A percentile compares a stretch with the other conserved stretches of the same genome.
Conservation (phyloP, 2,329 filamentous ascomycete genomes). For the Bipolaris bicolor region DNA sequence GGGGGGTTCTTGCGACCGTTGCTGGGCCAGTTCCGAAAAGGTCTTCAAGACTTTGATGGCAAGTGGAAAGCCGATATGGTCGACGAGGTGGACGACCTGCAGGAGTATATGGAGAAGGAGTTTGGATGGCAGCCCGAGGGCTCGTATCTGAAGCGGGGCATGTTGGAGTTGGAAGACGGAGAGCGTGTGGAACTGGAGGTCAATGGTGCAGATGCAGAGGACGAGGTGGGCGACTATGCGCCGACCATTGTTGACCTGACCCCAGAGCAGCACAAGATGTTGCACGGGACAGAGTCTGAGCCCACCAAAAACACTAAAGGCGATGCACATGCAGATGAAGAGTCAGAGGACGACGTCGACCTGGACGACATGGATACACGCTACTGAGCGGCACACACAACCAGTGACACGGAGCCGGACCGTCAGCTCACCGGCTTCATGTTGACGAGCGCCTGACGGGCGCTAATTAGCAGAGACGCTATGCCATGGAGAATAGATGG, state of each 20-base stretch:
- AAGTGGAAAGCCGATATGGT: constrained; percentile 54
- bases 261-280: constrained; percentile 49
- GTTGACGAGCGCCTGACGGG: neutral
- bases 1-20: constrained; percentile 60
- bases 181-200: constrained; percentile 67
- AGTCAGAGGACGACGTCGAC: constrained; percentile 49
- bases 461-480: neutral
- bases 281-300: constrained; percentile 40
- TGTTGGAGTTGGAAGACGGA: constrained; percentile 67
- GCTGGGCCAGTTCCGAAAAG: constrained; percentile 59
- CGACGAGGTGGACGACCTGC: constrained; percentile 61
- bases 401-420: constrained; percentile 27
- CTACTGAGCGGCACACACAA: constrained; percentile 37
- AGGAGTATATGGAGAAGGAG: constrained; percentile 60
- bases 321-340: constrained; percentile 37
- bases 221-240: constrained; percentile 69
- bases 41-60: constrained; percentile 56
- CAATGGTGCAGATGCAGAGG: constrained; percentile 62
- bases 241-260: constrained; percentile 64
- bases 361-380: constrained; percentile 50
- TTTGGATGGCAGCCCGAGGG: constrained; percentile 66
- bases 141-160: constrained; percentile 61
- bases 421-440: constrained; percentile 9
- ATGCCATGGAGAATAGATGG: neutral
- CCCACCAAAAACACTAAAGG: constrained; percentile 23